Base-by-base conservation (phyloP, 2,329 filamentous ascomycete genomes). In the Botryosphaeria dothidea region DNA sequence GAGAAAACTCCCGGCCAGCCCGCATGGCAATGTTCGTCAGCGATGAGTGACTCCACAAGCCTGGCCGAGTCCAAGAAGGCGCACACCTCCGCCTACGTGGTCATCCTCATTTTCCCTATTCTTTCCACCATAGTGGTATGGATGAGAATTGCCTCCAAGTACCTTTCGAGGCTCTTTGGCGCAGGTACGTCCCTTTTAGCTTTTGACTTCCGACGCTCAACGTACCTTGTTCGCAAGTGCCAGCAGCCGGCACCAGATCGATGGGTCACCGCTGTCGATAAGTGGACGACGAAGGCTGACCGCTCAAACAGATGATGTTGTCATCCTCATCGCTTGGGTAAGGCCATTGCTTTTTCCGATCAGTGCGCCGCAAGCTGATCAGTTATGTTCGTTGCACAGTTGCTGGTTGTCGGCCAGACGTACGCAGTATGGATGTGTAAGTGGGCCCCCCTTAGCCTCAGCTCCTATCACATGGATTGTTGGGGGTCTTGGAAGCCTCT, bases 391-490 rank as follows among this genome's bases (percentile, higher is more conserved):
- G 17, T n/a, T 21, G 54, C 17, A 11, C 19, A 60, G 56, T 13
- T 46, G 27, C 17, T 60, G 25, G 56, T 21, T n/a, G 41, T 60
- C 13, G 56, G 56, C 13, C 56, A 60, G 43, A 60, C 56, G 9
- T 60, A 46, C 15, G 25, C 56, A 45, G 56, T 60, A 45, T 60
- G 56, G 56, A 60, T 60, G 56, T 60, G 56, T 60, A 31, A 60
- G 56, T 60, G 49, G 2, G 25, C 38, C 25, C 23, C 38, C 11
- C 4, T 17, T 17, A 5, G 2, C 21, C n/a, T 9, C 43, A 9
- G 23, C n/a, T 8, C 43, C 19, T 3, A 6, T 13, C 38, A 43
- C 17, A 43, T 43, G 38, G 38, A 15, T n/a, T n/a, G n/a, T n/a
- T n/a, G n/a, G n/a, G n/a, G n/a, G n/a, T n/a, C n/a, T n/a, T n/a